Percentiles rank a stretch among this genome's conserved stretches.
Evolutionary conservation across 164 flowering plant species (phyloP).

Genomic region (Magnolia changhungtana): DNA sequence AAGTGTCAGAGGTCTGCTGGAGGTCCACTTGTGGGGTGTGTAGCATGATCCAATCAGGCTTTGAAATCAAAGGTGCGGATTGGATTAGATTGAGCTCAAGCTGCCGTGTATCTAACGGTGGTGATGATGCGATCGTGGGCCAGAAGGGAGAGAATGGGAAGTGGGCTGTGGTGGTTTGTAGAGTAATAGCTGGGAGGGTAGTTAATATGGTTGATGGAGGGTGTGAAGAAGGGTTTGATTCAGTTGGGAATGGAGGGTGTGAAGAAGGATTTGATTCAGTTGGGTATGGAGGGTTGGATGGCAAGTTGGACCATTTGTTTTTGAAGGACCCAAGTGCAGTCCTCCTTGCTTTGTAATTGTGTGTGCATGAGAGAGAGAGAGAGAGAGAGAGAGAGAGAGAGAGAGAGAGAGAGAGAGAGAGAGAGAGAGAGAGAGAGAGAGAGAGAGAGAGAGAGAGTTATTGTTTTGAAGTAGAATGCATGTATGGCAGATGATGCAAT

Average conservation of each 20-base stretch:
- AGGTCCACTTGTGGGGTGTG: slow-evolving; percentile 39
- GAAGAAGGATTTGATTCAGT: slow-evolving; percentile 33
- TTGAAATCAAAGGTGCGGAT: slow-evolving; percentile 22
- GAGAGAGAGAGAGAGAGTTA: neutral
- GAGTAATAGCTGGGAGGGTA: slow-evolving; percentile 45
- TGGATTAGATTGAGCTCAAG: slow-evolving; percentile 25
- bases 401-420: neutral
- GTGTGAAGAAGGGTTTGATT: slow-evolving; percentile 27
- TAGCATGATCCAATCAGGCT: slow-evolving; percentile 32
- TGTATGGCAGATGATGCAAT: too few relatives aligned
- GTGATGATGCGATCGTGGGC: slow-evolving; percentile 2
- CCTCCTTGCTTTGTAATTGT: slow-evolving; percentile 51
- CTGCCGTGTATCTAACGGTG: slow-evolving; percentile 9
- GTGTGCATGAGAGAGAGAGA: slow-evolving; percentile 18
- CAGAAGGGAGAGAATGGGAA: slow-evolving; percentile 17
- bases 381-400: neutral
- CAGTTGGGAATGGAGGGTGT: slow-evolving; percentile 18
- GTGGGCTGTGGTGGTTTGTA: slow-evolving; percentile 46
- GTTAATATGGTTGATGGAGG: slow-evolving; percentile 17
- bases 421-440: too few relatives aligned
- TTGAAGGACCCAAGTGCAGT: slow-evolving; percentile 38
- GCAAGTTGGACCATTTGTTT: slow-evolving; percentile 24
- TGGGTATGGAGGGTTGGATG: slow-evolving; percentile 5
- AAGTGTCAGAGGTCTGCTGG: slow-evolving; percentile 28
- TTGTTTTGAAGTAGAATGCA: too few relatives aligned